Evolutionary conservation across 2,329 filamentous ascomycete genomes (phyloP).

Genomic region (Aspergillus niger): DNA sequence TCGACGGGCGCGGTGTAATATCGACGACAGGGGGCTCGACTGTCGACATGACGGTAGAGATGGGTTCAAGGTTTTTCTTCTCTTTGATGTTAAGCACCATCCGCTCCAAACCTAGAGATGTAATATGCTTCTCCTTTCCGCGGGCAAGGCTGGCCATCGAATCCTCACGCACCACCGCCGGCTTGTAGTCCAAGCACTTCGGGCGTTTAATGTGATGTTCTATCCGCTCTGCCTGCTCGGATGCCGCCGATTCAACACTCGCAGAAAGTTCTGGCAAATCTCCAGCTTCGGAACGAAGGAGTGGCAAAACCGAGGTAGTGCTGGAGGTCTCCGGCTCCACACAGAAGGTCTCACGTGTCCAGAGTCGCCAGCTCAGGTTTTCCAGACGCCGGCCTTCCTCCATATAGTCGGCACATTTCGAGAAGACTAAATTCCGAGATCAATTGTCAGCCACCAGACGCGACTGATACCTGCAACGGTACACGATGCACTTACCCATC

Average conservation of each 20-base stretch:
- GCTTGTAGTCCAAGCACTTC: constrained; percentile 66
- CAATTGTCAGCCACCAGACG: constrained; percentile 26
- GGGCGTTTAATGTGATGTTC: constrained; percentile 60
- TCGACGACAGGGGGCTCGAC: constrained; percentile 44
- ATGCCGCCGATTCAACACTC: constrained; percentile 71
- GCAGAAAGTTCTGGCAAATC: constrained; percentile 73
- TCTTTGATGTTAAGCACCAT: constrained; percentile 92
- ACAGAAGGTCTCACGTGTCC: constrained; percentile 92
- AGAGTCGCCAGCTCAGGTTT: constrained; percentile 93
- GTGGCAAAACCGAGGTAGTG: constrained; percentile 53
- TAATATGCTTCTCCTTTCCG: constrained; percentile 81
- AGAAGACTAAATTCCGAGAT: constrained; percentile 67
- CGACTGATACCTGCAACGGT: neutral
- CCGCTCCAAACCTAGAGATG: constrained; percentile 88
- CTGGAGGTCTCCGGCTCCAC: constrained; percentile 64
- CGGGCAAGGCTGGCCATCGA: constrained; percentile 66
- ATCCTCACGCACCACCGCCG: constrained; percentile 53
- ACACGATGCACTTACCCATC: constrained; percentile 69
- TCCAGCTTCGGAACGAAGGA: constrained; percentile 46
- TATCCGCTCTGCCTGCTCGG: constrained; percentile 60
- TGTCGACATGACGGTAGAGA: constrained; percentile 48
- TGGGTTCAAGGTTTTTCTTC: constrained; percentile 67
- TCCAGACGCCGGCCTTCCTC: constrained; percentile 90
- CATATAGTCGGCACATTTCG: constrained; percentile 89
- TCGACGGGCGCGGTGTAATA: constrained; percentile 47